Evolutionary conservation across 2,329 filamentous ascomycete species (phyloP).

Genomic region (Botrytis squamosa): DNA sequence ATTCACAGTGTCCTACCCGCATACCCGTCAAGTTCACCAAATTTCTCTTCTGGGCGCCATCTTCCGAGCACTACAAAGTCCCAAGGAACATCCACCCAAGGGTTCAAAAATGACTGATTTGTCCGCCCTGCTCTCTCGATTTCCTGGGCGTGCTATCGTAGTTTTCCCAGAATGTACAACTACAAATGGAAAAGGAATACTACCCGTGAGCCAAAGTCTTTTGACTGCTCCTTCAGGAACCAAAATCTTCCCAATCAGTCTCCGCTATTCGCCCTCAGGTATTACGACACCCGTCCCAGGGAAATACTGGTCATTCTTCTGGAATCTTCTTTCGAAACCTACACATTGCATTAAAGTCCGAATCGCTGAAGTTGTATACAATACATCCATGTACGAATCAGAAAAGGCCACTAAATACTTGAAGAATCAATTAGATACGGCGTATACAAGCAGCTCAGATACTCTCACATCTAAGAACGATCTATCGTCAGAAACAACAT

Average conservation of each 20-base stretch:
- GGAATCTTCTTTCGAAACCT: constrained; percentile 79
- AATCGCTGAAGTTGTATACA: constrained; percentile 73
- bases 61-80: constrained; percentile 65
- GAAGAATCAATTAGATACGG: constrained; percentile 35
- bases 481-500: constrained; percentile 30
- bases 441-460: constrained; percentile 37
- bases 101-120: constrained; percentile 58
- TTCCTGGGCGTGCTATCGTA: constrained; percentile 75
- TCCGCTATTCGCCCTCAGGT: constrained; percentile 85
- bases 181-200: constrained; percentile 86
- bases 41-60: constrained; percentile 78
- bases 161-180: constrained; percentile 94
- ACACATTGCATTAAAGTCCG: constrained; percentile 89
- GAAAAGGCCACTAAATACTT: constrained; percentile 39
- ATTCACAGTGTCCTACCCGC: constrained; percentile 83
- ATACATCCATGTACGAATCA: constrained; percentile 43
- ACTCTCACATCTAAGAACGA: constrained; percentile 34
- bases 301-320: constrained; percentile 71
- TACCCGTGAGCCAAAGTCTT: constrained; percentile 78
- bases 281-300: constrained; percentile 87
- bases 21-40: constrained; percentile 68
- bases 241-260: constrained; percentile 84
- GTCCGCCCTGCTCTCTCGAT: constrained; percentile 58
- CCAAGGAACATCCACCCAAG: constrained; percentile 48
- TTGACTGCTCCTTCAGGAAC: constrained; percentile 63